Evolutionary conservation across 1,284 basidiomycete species (phyloP), one percentile per base, ranked within the genome.

Genomic region (Porodaedalea pini): DNA sequence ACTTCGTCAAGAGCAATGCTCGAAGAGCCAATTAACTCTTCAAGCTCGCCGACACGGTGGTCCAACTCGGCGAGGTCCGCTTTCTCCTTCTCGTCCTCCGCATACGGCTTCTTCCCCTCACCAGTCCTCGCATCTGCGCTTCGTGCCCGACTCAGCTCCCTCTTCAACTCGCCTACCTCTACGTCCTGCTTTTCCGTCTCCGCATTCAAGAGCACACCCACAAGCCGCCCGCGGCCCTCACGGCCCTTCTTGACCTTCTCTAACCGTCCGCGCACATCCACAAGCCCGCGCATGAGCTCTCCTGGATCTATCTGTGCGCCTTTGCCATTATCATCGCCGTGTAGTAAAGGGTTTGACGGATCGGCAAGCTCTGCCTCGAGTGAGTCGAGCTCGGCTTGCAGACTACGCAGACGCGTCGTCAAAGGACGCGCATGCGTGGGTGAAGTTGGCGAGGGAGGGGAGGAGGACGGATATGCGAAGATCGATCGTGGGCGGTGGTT

Each of bases 1-100:
- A 88, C 89, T 77, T 92, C 90, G 67, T 90, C 88, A n/a, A 90
- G 67, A 13, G 80, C 73, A 23, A 83, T 75, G 60, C 76, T 84
- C 19, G 85, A 84, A 11, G 89, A 84, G 3, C 94, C 94, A 23
- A 97, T 77, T 13, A 90, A 64, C 60, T 81, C 83, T 68, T 97
- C 94, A 17, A 96, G 74, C 58, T 86, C 81, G 6, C 88, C 86
- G 0, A 97, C 78, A 11, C 94, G 81, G 64, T 76, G 78, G 69
- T 96, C 93, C 68, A 94, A 79, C 54, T 90, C 87, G 2, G 83
- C 79, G 31, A 90, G 70, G 21, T 61, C 74, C 41, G 72, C 71
- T 43, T 73, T 68, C 5, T 62, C 63, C 2, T 60, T 60, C 51
- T 44, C 60, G 15, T 62, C 63, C 2, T 59, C 58, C 45, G 39